Evolutionary conservation across 768 basidiomycete species (phyloP), one percentile per base, ranked within the genome.

Genomic region (Thelephora ganbajun): DNA sequence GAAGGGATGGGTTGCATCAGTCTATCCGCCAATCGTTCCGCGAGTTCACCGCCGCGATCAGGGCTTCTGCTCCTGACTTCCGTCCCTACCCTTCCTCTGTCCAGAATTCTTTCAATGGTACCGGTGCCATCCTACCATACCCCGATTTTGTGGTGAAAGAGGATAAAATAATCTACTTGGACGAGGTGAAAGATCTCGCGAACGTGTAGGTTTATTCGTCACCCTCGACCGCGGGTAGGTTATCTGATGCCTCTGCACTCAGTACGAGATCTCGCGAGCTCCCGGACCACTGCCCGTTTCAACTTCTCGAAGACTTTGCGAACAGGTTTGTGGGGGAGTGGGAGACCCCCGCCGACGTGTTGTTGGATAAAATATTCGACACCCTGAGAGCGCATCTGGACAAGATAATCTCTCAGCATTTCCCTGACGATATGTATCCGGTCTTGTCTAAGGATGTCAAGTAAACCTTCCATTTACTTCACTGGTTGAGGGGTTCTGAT

Each of bases 191-290:
- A n/a, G 42, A 59, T 12, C 55, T 58, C 6, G 74, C 72, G 0
- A 54, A 68, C 30, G 56, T 59, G 78, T 79, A 58, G 34, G 72
- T 56, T 2, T 11, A 11, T 11, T 36, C 11, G 35, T 36, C 11
- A 33, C 14, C 52, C n/a, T 4, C 13, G 19, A 22, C 7, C 37
- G 33, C 0, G 6, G 5, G 6, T 48, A 11, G 19, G 45, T 45
- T 5, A 42, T 2, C 23, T 30, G 33, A 41, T 23, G n/a, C n/a
- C n/a, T n/a, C n/a, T n/a, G n/a, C n/a, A 36, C 44, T 26, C 37
- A 84, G 82, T 12, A 72, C 80, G 1, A 68, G 77, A 3, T 77
- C 80, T 1, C 76, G 82, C 3, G 80, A 84, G 55, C 68, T 83
- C 0, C 81, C 80, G 0, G 77, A 73, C 2, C 69, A 71, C 47